Evolutionary conservation across 352 stramenopile genomes (phyloP).

Genomic region (Pythium diclinum): DNA sequence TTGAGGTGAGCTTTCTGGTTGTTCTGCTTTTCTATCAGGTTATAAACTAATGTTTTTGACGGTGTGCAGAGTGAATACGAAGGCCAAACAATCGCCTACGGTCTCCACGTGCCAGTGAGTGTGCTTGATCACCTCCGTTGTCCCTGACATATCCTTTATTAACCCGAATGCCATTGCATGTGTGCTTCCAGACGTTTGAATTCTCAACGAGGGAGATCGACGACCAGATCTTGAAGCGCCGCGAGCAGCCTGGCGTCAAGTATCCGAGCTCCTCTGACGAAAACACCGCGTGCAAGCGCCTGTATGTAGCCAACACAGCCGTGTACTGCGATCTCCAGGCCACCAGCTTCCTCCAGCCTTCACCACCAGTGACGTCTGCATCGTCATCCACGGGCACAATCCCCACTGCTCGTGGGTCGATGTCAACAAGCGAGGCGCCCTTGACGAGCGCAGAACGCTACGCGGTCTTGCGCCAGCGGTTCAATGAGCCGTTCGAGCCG

Average conservation of each 20-base stretch:
- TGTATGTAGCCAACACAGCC: constrained; percentile 57
- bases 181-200: constrained; percentile 38
- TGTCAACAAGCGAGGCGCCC: neutral
- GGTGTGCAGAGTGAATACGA: constrained; percentile 41
- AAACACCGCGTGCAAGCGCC: constrained; percentile 45
- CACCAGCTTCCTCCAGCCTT: constrained; percentile 22
- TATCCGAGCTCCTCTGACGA: constrained; percentile 35
- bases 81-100: constrained; percentile 46
- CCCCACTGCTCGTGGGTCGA: neutral
- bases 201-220: constrained; percentile 49
- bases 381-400: neutral
- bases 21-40: no score
- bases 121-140: neutral
- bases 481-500: constrained; percentile 28
- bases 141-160: neutral
- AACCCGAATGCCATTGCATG: neutral
- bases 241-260: constrained; percentile 44
- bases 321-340: constrained; percentile 59
- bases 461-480: constrained; percentile 37
- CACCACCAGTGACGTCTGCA: neutral
- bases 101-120: constrained; percentile 50
- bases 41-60: neutral
- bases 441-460: constrained; percentile 15
- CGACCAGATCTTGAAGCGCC: constrained; percentile 60
- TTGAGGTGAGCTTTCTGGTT: constrained; percentile 43